Percentiles rank a stretch among this genome's conserved stretches.
These are phyloP conservation scores for Scheffersomyces quercinus DNA, from an alignment of 1,139 yeast species.

Conservation along the genomic window DNA sequence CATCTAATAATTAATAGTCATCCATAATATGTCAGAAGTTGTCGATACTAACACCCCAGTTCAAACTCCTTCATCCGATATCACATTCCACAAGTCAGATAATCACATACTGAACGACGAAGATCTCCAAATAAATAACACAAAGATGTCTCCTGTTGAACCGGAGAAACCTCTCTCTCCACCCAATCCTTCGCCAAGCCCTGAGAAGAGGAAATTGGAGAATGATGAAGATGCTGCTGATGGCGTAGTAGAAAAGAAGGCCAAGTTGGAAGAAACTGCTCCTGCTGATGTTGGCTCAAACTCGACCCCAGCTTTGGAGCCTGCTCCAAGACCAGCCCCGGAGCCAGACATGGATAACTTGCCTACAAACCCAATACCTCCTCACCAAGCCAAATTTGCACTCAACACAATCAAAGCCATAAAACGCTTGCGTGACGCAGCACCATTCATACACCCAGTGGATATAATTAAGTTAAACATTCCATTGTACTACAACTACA, in stretches of 20 bases:
- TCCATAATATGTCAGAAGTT: constrained; percentile 12
- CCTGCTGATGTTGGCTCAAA: constrained; percentile 3
- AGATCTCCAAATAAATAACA: constrained; percentile 1
- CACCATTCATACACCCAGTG: constrained; percentile 87
- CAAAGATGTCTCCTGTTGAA: constrained; percentile 11
- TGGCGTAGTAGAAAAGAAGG: not conserved
- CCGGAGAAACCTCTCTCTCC: constrained; percentile 46
- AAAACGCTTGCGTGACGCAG: constrained; percentile 88
- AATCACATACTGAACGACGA: constrained; percentile 8
- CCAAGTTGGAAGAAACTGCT: not conserved
- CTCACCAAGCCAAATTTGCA: constrained; percentile 79
- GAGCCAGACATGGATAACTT: constrained; percentile 74
- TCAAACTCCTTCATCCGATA: constrained; percentile 42
- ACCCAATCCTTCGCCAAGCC: constrained; percentile 48
- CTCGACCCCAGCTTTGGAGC: constrained; percentile 27
- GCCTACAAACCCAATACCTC: constrained; percentile 73
- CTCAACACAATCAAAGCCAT: constrained; percentile 73
- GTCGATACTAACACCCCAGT: constrained; percentile 40
- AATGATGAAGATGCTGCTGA: constrained; percentile 16
- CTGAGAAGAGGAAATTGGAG: constrained; percentile 38
- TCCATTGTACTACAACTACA: constrained; percentile 84
- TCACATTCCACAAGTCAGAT: constrained; percentile 21
- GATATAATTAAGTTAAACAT: constrained; percentile 85
- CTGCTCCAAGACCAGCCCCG: constrained; percentile 71
- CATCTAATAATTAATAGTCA: not conserved